Evolutionary conservation across 2,329 filamentous ascomycete genomes (phyloP).

Genomic region (Trichothecium sympodiale): DNA sequence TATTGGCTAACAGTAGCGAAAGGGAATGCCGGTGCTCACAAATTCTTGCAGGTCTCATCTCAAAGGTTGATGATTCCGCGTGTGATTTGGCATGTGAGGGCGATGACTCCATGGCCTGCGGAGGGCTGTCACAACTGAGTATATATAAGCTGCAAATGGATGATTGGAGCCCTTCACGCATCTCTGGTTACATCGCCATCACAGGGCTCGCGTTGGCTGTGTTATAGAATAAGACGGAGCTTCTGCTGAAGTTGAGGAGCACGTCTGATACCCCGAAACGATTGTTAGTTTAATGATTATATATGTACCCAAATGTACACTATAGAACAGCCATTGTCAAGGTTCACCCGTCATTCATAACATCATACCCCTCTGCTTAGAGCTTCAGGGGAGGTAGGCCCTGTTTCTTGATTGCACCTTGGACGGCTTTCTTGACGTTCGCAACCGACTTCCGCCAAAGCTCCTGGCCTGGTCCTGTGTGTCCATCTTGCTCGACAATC

Average conservation of each 20-base stretch:
- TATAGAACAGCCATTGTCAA: too few relatives aligned
- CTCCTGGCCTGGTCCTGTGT: constrained; percentile 22
- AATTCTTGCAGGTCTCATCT: constrained; percentile 7
- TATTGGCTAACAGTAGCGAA: too few relatives aligned
- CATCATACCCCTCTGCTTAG: constrained; percentile 9
- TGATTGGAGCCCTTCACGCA: too few relatives aligned
- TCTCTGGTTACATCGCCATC: too few relatives aligned
- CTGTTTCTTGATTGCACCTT: constrained; percentile 41
- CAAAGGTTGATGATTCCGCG: constrained; percentile 15
- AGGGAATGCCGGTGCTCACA: constrained; percentile 25
- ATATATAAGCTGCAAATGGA: constrained; percentile 14
- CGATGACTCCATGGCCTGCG: constrained; percentile 18
- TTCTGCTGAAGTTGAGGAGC: too few relatives aligned
- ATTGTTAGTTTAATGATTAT: too few relatives aligned
- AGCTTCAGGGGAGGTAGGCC: constrained; percentile 46
- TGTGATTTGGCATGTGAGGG: constrained; percentile 24
- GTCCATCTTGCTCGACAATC: constrained; percentile 38
- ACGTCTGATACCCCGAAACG: too few relatives aligned
- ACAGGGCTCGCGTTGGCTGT: too few relatives aligned
- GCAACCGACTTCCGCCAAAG: constrained; percentile 35
- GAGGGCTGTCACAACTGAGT: constrained; percentile 17
- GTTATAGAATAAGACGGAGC: too few relatives aligned
- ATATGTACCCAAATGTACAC: too few relatives aligned
- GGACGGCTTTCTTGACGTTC: constrained; percentile 37
- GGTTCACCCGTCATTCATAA: too few relatives aligned